Percentiles rank a stretch among this genome's conserved stretches.
Conservation (phyloP, 345 rosid genomes). For the Aurinia saxatilis region DNA sequence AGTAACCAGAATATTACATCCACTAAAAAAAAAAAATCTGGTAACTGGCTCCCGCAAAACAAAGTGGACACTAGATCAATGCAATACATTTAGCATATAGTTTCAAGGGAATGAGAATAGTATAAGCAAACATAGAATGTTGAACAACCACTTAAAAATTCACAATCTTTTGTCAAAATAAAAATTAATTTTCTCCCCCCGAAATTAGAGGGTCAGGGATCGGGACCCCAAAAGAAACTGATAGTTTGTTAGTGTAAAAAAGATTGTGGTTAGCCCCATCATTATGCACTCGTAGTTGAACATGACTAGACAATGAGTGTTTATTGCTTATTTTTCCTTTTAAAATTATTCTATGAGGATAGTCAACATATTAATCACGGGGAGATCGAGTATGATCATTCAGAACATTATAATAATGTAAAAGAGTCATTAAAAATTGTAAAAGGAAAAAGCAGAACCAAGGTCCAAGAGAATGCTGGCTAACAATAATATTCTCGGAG, state of each 20-base stretch:
- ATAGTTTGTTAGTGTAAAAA: constrained; percentile 12
- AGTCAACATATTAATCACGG: constrained; percentile 29
- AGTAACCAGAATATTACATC: background rate
- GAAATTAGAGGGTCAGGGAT: constrained; percentile 5
- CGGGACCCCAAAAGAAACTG: constrained; percentile 18
- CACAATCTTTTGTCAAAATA: background rate
- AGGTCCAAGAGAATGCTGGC: background rate
- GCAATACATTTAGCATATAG: constrained; percentile 7
- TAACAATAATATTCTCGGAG: background rate
- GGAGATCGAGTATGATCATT: constrained; percentile 2
- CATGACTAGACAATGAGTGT: constrained; percentile 29
- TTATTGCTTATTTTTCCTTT: constrained; percentile 6
- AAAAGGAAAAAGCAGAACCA: background rate
- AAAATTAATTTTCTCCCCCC: background rate
- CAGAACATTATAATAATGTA: background rate
- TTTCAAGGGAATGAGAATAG: background rate
- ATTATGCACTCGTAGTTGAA: constrained; percentile 30
- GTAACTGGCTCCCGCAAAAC: constrained; percentile 10
- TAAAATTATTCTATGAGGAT: constrained; percentile 1
- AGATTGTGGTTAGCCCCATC: constrained; percentile 24
- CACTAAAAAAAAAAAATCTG: background rate
- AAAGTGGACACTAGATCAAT: constrained; percentile 20
- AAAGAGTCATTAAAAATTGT: background rate
- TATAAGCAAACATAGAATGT: constrained; percentile 12
- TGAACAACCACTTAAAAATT: background rate